phyloP scores from a whole-genome alignment of 768 basidiomycete species.

The Lentinula guzmanii region DNA sequence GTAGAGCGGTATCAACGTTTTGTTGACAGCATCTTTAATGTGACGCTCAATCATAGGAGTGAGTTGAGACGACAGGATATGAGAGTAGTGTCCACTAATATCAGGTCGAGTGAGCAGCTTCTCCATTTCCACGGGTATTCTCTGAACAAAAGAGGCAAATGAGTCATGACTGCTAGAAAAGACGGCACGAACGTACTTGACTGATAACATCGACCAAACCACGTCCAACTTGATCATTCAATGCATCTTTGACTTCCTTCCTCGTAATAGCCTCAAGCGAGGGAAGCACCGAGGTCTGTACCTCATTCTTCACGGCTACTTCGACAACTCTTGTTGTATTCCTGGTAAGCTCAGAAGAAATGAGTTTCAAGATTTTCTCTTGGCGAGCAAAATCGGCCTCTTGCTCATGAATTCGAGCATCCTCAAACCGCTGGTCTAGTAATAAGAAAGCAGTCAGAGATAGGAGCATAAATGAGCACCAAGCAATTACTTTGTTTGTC shows the following conservation, averaged over 20 bases:
- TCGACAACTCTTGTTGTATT: conserved; percentile 88
- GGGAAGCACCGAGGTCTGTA: conserved; percentile 79
- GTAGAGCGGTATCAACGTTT: conserved; percentile 71
- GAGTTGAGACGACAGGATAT: conserved; percentile 63
- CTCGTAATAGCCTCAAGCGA: conserved; percentile 79
- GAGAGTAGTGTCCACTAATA: conserved; percentile 71
- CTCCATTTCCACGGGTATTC: conserved; percentile 73
- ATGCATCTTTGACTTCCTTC: conserved; percentile 69
- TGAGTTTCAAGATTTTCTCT: conserved; percentile 85
- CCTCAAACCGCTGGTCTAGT: conserved; percentile 79
- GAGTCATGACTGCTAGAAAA: conserved; percentile 2
- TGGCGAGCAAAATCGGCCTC: conserved; percentile 78
- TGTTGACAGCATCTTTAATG: conserved; percentile 72
- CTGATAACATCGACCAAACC: conserved; percentile 69
- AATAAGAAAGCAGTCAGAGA: neutral
- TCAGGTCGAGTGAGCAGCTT: conserved; percentile 72
- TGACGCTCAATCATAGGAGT: conserved; percentile 76
- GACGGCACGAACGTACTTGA: conserved; percentile 38
- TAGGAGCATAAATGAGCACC: neutral
- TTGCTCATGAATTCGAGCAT: conserved; percentile 71
- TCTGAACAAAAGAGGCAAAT: conserved; percentile 31
- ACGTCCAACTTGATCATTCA: conserved; percentile 73
- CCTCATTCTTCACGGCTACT: conserved; percentile 80
- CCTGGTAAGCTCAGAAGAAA: conserved; percentile 80
- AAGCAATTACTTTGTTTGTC: conserved; percentile 69